Evolutionary conservation across 441 rosid genomes (phyloP).

Genomic region (Francoa sonchifolia): DNA sequence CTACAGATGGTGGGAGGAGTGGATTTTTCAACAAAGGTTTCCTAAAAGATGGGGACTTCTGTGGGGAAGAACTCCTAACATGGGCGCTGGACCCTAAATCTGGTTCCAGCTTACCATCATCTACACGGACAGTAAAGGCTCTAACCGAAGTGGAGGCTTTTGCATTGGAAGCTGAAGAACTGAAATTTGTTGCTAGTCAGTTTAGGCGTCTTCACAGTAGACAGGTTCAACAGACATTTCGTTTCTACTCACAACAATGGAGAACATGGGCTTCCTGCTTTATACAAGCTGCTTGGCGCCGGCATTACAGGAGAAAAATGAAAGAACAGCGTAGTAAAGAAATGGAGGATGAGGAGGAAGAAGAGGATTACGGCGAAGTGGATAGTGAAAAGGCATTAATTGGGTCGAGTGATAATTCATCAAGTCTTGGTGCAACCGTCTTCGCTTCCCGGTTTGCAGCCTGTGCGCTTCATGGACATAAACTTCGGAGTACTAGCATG

Average conservation of each 20-base stretch:
- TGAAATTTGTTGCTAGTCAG: slow-evolving; percentile 91
- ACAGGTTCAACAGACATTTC: slow-evolving; percentile 91
- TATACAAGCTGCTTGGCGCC: slow-evolving; percentile 94
- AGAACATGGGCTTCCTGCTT: slow-evolving; percentile 97
- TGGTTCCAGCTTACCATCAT: slow-evolving; percentile 73
- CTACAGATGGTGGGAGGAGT: slow-evolving; percentile 94
- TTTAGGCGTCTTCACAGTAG: slow-evolving; percentile 87
- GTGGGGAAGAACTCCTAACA: slow-evolving; percentile 89
- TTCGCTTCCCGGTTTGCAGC: slow-evolving; percentile 90
- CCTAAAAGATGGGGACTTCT: slow-evolving; percentile 81
- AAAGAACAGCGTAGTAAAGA: slow-evolving; percentile 55
- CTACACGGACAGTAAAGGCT: slow-evolving; percentile 85
- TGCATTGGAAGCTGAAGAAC: slow-evolving; percentile 73
- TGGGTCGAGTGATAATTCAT: slow-evolving; percentile 32
- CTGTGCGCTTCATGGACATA: slow-evolving; percentile 77
- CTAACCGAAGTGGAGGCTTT: slow-evolving; percentile 80
- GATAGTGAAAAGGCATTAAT: too few species aligned
- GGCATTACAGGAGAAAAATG: slow-evolving; percentile 69
- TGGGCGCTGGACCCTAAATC: slow-evolving; percentile 95
- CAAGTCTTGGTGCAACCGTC: slow-evolving; percentile 76
- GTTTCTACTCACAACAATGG: slow-evolving; percentile 96
- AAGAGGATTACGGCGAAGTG: too few species aligned
- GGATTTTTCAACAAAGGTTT: slow-evolving; percentile 79
- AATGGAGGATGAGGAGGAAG: slow-evolving; percentile 63
- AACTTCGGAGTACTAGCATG: slow-evolving; percentile 60